A percentile compares a stretch with the other conserved stretches of the same genome.
Evolutionary conservation across 2,329 filamentous ascomycete genomes (phyloP).

Genomic region (Nigrograna mackinnonii): DNA sequence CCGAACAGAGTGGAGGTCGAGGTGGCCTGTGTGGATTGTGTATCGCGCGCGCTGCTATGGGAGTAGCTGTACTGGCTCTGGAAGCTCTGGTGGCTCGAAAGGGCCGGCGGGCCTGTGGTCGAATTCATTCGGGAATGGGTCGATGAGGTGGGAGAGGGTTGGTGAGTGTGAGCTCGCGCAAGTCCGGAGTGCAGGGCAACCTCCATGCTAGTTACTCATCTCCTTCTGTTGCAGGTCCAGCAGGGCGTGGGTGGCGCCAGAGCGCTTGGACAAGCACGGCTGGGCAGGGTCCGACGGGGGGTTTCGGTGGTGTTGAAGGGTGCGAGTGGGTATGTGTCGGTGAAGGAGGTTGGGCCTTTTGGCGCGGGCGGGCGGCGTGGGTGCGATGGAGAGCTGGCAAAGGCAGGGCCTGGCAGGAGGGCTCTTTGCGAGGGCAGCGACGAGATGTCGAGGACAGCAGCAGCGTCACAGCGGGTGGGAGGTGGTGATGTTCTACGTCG

Average conservation of each 20-base stretch:
- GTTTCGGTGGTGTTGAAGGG: too few species aligned
- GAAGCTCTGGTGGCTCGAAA: slow-evolving; percentile 50
- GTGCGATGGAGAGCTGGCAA: too few species aligned
- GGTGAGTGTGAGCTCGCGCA: slow-evolving; percentile 25
- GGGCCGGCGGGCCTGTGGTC: slow-evolving; percentile 37
- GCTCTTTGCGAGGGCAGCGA: too few species aligned
- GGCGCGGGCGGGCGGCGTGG: too few species aligned
- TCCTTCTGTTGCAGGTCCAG: slow-evolving; percentile 17
- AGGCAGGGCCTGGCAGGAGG: too few species aligned
- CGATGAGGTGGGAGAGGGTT: slow-evolving; percentile 23
- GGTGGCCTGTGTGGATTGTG: slow-evolving; percentile 52
- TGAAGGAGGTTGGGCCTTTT: too few species aligned
- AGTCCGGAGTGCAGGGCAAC: slow-evolving; percentile 32
- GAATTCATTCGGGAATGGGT: slow-evolving; percentile 37
- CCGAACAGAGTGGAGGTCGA: slow-evolving; percentile 49
- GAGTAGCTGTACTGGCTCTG: slow-evolving; percentile 53
- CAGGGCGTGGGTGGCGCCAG: slow-evolving; percentile 17
- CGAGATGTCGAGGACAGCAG: too few species aligned
- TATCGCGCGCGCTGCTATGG: slow-evolving; percentile 49
- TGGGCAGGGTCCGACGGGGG: slow-evolving; percentile 6
- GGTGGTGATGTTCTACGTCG: too few species aligned
- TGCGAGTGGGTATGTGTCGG: too few species aligned
- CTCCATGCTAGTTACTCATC: slow-evolving; percentile 40
- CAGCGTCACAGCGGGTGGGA: too few species aligned
- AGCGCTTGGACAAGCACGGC: slow-evolving; percentile 16